Conservation (phyloP, 768 basidiomycete species). For the Pilatotrama ljubarskyi region DNA sequence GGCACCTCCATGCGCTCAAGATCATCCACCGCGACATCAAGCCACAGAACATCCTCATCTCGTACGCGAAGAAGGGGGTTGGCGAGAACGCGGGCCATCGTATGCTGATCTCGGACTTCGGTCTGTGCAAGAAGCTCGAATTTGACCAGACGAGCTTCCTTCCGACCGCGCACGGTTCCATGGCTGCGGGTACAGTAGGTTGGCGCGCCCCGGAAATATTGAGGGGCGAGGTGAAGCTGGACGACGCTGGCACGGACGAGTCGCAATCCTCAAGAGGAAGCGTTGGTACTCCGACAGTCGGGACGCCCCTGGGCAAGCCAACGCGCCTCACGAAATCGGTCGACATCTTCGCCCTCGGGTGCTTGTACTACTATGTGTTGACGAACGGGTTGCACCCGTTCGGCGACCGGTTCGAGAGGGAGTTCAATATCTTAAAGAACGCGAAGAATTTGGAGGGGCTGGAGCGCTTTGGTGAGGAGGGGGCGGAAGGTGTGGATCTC, state of each 20-base stretch:
- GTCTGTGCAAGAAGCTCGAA: conserved; percentile 93
- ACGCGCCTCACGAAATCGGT: conserved; percentile 90
- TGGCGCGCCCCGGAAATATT: conserved; percentile 98
- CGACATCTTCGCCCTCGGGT: conserved; percentile 95
- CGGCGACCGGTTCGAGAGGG: conserved; percentile 90
- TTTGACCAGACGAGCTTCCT: conserved; percentile 95
- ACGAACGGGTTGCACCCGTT: conserved; percentile 92
- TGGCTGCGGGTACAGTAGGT: conserved; percentile 91
- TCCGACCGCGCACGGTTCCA: conserved; percentile 86
- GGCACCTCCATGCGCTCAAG: conserved; percentile 90
- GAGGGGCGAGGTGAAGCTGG: conserved; percentile 89
- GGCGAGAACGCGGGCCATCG: conserved; percentile 52
- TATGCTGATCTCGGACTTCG: conserved; percentile 97
- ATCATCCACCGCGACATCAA: conserved; percentile 99
- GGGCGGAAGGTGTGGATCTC: conserved; percentile 84
- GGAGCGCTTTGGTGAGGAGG: conserved; percentile 88
- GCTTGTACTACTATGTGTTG: conserved; percentile 90
- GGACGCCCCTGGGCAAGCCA: conserved; percentile 43
- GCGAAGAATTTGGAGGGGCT: conserved; percentile 68
- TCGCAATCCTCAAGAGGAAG: conserved; percentile 69
- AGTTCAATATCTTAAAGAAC: conserved; percentile 90
- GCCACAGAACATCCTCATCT: conserved; percentile 95
- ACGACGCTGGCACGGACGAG: conserved; percentile 67
- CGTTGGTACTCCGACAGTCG: conserved; percentile 46
- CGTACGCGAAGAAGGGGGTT: conserved; percentile 58